phyloP scores from a whole-genome alignment of 2,329 filamentous ascomycete genomes.

The Pseudocercospora macadamiae region DNA sequence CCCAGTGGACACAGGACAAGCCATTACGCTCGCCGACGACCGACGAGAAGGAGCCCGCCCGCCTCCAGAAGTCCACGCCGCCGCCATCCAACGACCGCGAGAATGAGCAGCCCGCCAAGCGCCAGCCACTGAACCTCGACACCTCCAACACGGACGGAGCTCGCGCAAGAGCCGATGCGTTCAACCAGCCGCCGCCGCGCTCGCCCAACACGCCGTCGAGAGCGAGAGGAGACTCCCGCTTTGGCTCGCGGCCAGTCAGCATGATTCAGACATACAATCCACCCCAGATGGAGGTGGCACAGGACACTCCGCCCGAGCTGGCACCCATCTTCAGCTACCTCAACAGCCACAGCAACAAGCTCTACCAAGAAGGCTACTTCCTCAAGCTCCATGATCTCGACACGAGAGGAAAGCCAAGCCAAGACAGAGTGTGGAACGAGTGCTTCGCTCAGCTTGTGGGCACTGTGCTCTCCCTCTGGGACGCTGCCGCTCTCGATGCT shows the following conservation, averaged over 20 bases:
- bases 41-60: slow-evolving; percentile 18
- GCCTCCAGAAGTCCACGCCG: slow-evolving; percentile 17
- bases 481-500: slow-evolving; percentile 86
- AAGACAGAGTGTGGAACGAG: slow-evolving; percentile 89
- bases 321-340: slow-evolving; percentile 92
- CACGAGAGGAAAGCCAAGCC: slow-evolving; percentile 80
- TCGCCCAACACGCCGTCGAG: slow-evolving; percentile 42
- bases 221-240: slow-evolving; percentile 51
- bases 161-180: slow-evolving; percentile 40
- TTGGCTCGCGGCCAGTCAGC: slow-evolving; percentile 72
- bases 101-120: slow-evolving; percentile 23
- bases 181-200: slow-evolving; percentile 42
- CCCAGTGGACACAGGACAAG: slow-evolving; percentile 64
- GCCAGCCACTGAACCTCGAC: slow-evolving; percentile 30
- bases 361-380: slow-evolving; percentile 98
- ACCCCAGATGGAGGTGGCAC: slow-evolving; percentile 79
- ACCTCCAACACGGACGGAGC: slow-evolving; percentile 24
- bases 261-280: slow-evolving; percentile 86
- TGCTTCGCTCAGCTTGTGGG: slow-evolving; percentile 96
- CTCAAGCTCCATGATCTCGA: slow-evolving; percentile 95
- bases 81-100: slow-evolving; percentile 20
- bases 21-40: slow-evolving; percentile 39
- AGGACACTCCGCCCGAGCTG: slow-evolving; percentile 88
- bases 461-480: slow-evolving; percentile 93
- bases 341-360: slow-evolving; percentile 92